A percentile compares a stretch with the other conserved stretches of the same genome.
These are phyloP conservation scores for Erodium trifolium DNA, from an alignment of 441 rosid genomes.

Conservation along the genomic window DNA sequence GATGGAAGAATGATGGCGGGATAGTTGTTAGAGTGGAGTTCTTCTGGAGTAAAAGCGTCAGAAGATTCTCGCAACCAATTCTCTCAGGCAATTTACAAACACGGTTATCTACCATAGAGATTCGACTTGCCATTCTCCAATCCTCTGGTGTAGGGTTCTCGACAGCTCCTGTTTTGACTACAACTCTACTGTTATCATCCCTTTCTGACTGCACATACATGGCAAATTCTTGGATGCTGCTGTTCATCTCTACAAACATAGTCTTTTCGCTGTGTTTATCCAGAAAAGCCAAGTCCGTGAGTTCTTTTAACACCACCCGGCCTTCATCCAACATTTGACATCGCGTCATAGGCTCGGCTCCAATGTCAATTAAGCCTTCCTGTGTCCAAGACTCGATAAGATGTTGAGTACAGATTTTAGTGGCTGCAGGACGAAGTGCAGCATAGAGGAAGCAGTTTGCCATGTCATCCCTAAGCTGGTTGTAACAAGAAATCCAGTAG, in stretches of 20 bases:
- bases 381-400: background rate
- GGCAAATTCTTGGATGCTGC: background rate
- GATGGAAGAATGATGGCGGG: background rate
- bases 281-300: background rate
- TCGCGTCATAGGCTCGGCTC: background rate
- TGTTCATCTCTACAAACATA: background rate
- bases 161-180: background rate
- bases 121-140: background rate
- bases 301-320: background rate
- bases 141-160: background rate
- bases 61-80: background rate
- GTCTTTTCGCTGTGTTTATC: background rate
- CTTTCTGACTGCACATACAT: background rate
- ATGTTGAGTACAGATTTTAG: background rate
- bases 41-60: constrained; percentile 1
- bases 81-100: background rate
- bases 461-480: background rate
- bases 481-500: background rate
- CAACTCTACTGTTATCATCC: background rate
- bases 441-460: background rate
- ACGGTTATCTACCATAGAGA: background rate
- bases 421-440: background rate
- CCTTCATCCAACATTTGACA: background rate
- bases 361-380: background rate
- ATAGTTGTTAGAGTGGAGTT: background rate